These are phyloP conservation scores for Physcomitrium patens DNA, from an alignment of 225 moss, liverwort and hornwort genomes.

Conservation along the genomic window DNA sequence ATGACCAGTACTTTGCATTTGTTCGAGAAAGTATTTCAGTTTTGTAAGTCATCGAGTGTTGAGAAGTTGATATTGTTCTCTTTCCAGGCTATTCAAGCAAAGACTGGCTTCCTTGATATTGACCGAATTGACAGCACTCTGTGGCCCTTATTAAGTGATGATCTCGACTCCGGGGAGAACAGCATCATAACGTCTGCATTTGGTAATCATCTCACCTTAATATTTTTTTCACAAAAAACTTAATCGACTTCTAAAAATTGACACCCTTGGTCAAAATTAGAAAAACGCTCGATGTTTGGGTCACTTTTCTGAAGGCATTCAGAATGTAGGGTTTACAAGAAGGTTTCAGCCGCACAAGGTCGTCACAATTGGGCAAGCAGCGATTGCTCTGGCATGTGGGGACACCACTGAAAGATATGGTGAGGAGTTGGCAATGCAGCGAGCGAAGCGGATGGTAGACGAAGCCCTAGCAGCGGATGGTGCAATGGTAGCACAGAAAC, in stretches of 20 bases:
- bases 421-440: constrained; percentile 71
- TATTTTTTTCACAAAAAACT: neutral
- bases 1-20: neutral
- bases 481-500: constrained; percentile 62
- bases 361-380: constrained; percentile 72
- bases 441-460: constrained; percentile 72
- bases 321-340: constrained; percentile 57
- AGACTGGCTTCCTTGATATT: constrained; percentile 70
- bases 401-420: constrained; percentile 68
- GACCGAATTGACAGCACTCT: constrained; percentile 65
- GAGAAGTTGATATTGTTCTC: constrained; percentile 14
- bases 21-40: neutral
- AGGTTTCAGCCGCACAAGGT: constrained; percentile 85
- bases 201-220: constrained; percentile 35
- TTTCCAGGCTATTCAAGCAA: constrained; percentile 61
- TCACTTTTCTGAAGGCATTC: constrained; percentile 17
- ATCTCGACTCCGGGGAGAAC: constrained; percentile 67
- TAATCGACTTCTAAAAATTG: neutral
- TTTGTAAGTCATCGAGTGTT: neutral
- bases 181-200: constrained; percentile 73
- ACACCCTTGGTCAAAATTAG: neutral
- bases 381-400: constrained; percentile 69
- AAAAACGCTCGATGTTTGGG: neutral
- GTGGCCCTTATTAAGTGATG: constrained; percentile 62
- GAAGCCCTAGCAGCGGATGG: constrained; percentile 70